Evolutionary conservation across 805 yeast genomes (phyloP).

Genomic region (Diddensiella transvaalensis): DNA sequence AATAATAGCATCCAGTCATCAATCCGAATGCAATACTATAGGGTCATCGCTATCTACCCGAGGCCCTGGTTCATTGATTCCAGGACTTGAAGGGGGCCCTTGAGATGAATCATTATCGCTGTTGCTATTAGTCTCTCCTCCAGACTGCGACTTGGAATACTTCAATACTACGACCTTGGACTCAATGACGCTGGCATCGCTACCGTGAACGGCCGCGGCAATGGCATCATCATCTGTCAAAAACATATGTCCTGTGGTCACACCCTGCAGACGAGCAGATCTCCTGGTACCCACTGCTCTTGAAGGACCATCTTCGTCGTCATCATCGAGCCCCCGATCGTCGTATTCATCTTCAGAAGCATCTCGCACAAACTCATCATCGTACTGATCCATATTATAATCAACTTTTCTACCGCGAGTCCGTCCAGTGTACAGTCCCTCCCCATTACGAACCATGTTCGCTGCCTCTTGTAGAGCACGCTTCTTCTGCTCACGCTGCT

Average conservation of each 20-base stretch:
- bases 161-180: conserved; percentile 4
- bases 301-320: neutral
- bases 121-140: too few relatives aligned
- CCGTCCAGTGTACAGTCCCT: conserved; percentile 31
- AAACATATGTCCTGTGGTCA: neutral
- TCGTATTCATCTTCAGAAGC: conserved; percentile 11
- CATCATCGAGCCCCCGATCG: conserved; percentile 4
- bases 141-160: too few relatives aligned
- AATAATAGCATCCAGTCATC: too few relatives aligned
- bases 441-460: conserved; percentile 25
- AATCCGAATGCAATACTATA: too few relatives aligned
- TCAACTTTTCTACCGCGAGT: conserved; percentile 32
- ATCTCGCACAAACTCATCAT: conserved; percentile 5
- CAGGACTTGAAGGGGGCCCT: too few relatives aligned
- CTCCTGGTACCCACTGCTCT: conserved; percentile 10
- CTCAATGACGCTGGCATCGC: neutral
- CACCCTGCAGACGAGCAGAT: conserved; percentile 15
- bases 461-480: conserved; percentile 21
- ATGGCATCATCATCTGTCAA: neutral
- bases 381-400: conserved; percentile 24
- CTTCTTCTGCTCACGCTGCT: conserved; percentile 11
- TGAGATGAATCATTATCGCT: too few relatives aligned
- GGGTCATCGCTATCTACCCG: too few relatives aligned
- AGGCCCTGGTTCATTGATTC: too few relatives aligned
- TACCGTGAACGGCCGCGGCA: neutral